Evolutionary conservation across 495 filamentous ascomycete species (phyloP).

Genomic region (Penicillium lividum): DNA sequence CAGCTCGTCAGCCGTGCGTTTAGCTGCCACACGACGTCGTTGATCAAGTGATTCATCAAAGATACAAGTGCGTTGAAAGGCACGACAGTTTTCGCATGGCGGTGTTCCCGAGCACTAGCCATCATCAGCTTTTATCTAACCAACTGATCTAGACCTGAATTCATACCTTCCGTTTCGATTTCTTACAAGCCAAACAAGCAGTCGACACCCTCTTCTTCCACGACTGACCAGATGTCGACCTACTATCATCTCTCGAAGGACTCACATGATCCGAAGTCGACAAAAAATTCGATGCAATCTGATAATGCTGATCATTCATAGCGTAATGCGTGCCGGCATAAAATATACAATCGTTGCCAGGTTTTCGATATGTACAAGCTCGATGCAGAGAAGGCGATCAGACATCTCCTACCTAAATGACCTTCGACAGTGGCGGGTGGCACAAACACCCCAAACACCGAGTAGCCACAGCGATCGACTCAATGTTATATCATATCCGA

Average conservation of each 20-base stretch:
- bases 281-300: conserved; percentile 33
- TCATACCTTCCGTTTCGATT: conserved; percentile 48
- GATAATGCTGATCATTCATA: conserved; percentile 32
- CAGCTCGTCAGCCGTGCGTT: conserved; percentile 47
- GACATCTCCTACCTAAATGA: conserved; percentile 3
- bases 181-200: conserved; percentile 49
- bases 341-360: background rate
- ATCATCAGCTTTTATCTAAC: background rate
- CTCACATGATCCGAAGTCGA: conserved; percentile 26
- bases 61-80: conserved; percentile 42
- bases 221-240: conserved; percentile 1
- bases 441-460: background rate
- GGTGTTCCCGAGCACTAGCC: conserved; percentile 42
- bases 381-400: background rate
- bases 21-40: conserved; percentile 50
- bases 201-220: conserved; percentile 50
- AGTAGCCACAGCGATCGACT: conserved; percentile 3
- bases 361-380: conserved; percentile 1
- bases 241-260: conserved; percentile 20
- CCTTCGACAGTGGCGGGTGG: conserved; percentile 7
- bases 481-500: conserved; percentile 9
- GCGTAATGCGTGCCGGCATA: conserved; percentile 2
- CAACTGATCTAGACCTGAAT: background rate
- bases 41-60: conserved; percentile 52
- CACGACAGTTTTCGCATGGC: conserved; percentile 45